phyloP scores from a whole-genome alignment of 2,329 filamentous ascomycete genomes.

The Cladosporium velox region DNA sequence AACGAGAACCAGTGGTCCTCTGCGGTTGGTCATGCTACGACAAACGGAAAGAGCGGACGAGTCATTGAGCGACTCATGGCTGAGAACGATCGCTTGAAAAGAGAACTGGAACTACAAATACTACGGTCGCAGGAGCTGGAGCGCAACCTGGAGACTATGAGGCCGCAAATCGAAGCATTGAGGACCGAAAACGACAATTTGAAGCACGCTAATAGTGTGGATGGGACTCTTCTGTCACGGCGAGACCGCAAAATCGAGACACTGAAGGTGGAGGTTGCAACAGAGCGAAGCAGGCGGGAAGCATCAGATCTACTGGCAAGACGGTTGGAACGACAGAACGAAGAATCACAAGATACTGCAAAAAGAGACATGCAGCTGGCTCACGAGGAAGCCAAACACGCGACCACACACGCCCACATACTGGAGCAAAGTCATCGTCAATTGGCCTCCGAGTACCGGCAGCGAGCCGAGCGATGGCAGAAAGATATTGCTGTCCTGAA shows the following conservation, averaged over 20 bases:
- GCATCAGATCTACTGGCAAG: constrained; percentile 62
- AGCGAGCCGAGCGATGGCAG: constrained; percentile 44
- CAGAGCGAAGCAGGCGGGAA: constrained; percentile 63
- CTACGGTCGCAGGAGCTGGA: constrained; percentile 67
- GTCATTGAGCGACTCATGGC: constrained; percentile 81
- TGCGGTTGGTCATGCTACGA: constrained; percentile 67
- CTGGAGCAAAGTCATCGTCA: constrained; percentile 72
- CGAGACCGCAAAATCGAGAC: constrained; percentile 75
- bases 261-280: constrained; percentile 63
- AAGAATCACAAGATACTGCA: constrained; percentile 61
- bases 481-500: constrained; percentile 58
- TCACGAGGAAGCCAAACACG: constrained; percentile 49
- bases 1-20: constrained; percentile 58
- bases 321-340: constrained; percentile 64
- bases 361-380: constrained; percentile 64
- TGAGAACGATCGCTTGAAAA: constrained; percentile 75
- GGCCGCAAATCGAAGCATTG: constrained; percentile 71
- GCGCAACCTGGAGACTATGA: constrained; percentile 65
- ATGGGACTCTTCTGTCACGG: constrained; percentile 68
- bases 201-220: constrained; percentile 69
- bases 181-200: constrained; percentile 69
- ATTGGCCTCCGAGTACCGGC: constrained; percentile 65
- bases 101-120: constrained; percentile 56
- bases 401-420: constrained; percentile 64
- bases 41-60: constrained; percentile 69